Percentiles rank a stretch among this genome's conserved stretches.
phyloP scores from a whole-genome alignment of 345 rosid genomes.

The Populus alba region DNA sequence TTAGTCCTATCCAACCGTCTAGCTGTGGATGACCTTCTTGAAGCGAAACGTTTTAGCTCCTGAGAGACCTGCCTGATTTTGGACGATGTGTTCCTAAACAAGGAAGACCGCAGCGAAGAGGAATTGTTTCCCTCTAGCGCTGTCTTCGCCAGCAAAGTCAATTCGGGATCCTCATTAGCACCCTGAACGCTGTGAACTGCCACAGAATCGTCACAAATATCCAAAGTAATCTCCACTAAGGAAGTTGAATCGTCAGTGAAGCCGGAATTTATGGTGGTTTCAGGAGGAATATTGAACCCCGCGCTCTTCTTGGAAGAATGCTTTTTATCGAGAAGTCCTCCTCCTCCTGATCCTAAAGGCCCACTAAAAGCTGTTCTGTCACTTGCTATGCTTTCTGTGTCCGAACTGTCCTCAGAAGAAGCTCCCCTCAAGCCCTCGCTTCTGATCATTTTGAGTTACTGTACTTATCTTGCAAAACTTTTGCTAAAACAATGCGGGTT shows the following conservation, averaged over 20 bases:
- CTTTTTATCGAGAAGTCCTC: conserved; percentile 30
- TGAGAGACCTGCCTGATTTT: conserved; percentile 68
- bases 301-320: conserved; percentile 74
- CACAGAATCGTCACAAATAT: conserved; percentile 70
- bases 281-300: conserved; percentile 60
- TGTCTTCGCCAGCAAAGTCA: conserved; percentile 60
- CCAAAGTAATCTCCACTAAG: conserved; percentile 84
- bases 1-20: conserved; percentile 56
- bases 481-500: background rate
- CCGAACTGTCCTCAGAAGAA: conserved; percentile 56
- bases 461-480: background rate
- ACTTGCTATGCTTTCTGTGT: conserved; percentile 59
- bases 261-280: conserved; percentile 14
- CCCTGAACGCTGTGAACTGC: conserved; percentile 85
- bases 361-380: conserved; percentile 70
- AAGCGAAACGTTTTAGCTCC: conserved; percentile 65
- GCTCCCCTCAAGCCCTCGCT: conserved; percentile 39
- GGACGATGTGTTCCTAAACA: conserved; percentile 65
- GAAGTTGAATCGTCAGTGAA: conserved; percentile 25
- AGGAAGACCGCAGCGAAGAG: conserved; percentile 40
- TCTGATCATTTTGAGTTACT: conserved; percentile 19
- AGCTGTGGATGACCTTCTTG: conserved; percentile 43
- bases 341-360: conserved; percentile 43
- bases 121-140: conserved; percentile 49
- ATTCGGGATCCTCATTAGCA: conserved; percentile 70